Evolutionary conservation across 139 green algal species (phyloP).

Genomic region (Edaphochlamys debaryana): DNA sequence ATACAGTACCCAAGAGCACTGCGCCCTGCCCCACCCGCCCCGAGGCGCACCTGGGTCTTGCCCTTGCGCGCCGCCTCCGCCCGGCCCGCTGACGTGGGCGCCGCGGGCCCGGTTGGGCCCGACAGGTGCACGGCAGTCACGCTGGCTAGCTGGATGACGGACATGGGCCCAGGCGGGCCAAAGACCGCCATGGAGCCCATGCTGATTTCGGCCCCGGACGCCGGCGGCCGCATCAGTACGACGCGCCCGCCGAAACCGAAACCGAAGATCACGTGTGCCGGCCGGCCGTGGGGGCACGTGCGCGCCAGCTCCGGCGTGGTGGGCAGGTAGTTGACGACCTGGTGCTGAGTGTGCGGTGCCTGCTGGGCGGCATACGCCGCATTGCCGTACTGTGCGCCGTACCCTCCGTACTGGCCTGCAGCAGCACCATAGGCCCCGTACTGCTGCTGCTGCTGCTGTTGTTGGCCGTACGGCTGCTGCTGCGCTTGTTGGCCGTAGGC

Average conservation of each 20-base stretch:
- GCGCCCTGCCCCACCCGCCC: too few relatives aligned
- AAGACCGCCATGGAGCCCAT: conserved; percentile 21
- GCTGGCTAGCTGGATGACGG: conserved; percentile 2
- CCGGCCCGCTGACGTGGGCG: background rate
- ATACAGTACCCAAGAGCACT: too few relatives aligned
- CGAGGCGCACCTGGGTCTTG: too few relatives aligned
- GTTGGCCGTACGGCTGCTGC: background rate
- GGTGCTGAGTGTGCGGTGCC: background rate
- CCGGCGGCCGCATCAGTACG: conserved; percentile 1
- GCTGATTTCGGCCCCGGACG: background rate
- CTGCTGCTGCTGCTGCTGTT: background rate
- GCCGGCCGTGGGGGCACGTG: conserved; percentile 28
- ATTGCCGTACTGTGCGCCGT: background rate
- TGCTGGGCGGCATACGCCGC: conserved; percentile 4
- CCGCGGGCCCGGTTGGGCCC: background rate
- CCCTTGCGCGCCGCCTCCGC: too few relatives aligned
- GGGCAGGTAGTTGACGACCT: conserved; percentile 31
- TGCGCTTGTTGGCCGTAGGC: background rate
- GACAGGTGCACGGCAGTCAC: conserved; percentile 12
- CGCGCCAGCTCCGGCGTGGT: conserved; percentile 34
- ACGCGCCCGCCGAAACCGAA: conserved; percentile 35
- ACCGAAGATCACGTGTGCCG: conserved; percentile 2
- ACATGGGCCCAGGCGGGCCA: conserved; percentile 10
- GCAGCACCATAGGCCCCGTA: conserved; percentile 12
- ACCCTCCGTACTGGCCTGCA: background rate